Evolutionary conservation across 768 basidiomycete species (phyloP), one percentile per base, ranked within the genome.

Genomic region (Mycena haematopus): DNA sequence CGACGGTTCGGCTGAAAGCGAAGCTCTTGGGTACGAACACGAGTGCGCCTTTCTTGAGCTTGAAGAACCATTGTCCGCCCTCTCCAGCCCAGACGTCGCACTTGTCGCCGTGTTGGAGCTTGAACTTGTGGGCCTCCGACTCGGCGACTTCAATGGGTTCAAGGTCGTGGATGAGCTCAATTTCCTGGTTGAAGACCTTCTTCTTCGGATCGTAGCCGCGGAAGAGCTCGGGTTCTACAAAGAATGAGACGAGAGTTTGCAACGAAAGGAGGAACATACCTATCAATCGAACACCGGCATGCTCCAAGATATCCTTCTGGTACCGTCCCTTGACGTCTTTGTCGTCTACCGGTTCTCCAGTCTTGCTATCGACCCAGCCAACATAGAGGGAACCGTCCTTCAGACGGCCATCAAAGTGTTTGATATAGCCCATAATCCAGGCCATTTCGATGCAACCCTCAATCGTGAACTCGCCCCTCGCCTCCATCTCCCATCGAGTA

Each of bases 401-500:
- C 68, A 99, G 84, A 60, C 95, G 95, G 19, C 97, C 97, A 68
- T 99, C 93, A 76, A 98, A 96, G 81, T 99, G 95, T 76, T 96
- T 97, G 85, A 99, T 97, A 78, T 86, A 87, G 44, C 97, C 96
- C 93, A 96, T 99, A 77, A 99, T 89, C 96, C 96, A 99, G 3
- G 96, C 96, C 92, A 99, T 96, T 80, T 99, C 97, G 71, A 99
- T 97, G 71, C 93, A 94, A 21, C 97, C 97, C 75, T 97, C 91
- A 69, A 99, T 96, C 1, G 96, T 95, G 76, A 99, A 91, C 72
- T 96, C 89, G n/a, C 97, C 96, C 49, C 88, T 85, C 49, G 95
- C 96, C 74, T 99, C 97, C 95, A 99, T 99, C 80, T 99, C 97
- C 97, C 97, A 99, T 62, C 97, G 88, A 2, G 97, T 99, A 62